A percentile compares a stretch with the other conserved stretches of the same genome.
phyloP scores from a whole-genome alignment of 345 rosid genomes.

The Dipteronia dyeriana region DNA sequence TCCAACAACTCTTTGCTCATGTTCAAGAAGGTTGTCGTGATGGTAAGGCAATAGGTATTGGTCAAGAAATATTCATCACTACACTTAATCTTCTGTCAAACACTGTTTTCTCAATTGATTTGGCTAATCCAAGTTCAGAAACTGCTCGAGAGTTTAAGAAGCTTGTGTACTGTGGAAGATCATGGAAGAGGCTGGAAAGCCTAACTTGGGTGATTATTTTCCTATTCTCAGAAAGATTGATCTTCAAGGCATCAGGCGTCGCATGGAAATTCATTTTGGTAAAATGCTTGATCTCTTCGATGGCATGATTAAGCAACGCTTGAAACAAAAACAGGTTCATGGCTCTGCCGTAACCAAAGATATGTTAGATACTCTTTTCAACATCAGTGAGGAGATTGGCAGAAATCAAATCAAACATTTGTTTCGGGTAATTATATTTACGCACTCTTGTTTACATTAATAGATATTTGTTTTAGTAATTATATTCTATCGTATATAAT shows the following conservation, averaged over 20 bases:
- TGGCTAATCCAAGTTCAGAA: slow-evolving; percentile 22
- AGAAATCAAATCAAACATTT: slow-evolving; percentile 29
- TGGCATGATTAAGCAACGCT: slow-evolving; percentile 27
- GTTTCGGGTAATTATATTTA: slow-evolving; percentile 31
- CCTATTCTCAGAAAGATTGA: slow-evolving; percentile 34
- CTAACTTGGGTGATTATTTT: slow-evolving; percentile 32
- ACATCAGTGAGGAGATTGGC: slow-evolving; percentile 26
- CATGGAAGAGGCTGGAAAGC: slow-evolving; percentile 20
- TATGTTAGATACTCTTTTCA: slow-evolving; percentile 40
- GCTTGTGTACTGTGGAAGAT: slow-evolving; percentile 13
- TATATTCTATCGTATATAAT: background rate
- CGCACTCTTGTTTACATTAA: background rate
- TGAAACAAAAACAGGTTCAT: slow-evolving; percentile 14
- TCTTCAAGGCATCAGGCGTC: slow-evolving; percentile 30
- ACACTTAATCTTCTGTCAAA: slow-evolving; percentile 22
- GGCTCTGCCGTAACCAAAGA: slow-evolving; percentile 23
- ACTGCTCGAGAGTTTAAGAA: slow-evolving; percentile 25
- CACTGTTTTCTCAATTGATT: slow-evolving; percentile 33
- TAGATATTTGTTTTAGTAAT: too few relatives aligned
- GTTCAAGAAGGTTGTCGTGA: slow-evolving; percentile 20
- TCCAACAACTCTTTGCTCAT: slow-evolving; percentile 22
- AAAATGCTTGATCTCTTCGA: slow-evolving; percentile 33
- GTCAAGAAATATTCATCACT: slow-evolving; percentile 33
- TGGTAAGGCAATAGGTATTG: slow-evolving; percentile 28
- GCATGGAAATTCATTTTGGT: slow-evolving; percentile 16